Evolutionary conservation across 2,329 filamentous ascomycete genomes (phyloP).

Genomic region (Helotiales sp.): DNA sequence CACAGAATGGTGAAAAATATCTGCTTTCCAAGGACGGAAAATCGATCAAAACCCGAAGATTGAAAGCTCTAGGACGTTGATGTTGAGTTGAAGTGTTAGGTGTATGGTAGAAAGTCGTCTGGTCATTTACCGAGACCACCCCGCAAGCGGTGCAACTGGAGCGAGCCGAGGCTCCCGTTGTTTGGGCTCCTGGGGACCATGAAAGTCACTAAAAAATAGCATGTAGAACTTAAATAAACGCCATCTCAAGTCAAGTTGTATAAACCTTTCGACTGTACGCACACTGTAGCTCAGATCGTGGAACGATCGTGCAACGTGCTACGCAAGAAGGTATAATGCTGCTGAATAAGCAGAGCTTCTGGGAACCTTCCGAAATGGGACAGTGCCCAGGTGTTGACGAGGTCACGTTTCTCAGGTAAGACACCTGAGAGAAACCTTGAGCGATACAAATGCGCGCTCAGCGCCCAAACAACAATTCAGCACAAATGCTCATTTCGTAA

Average conservation of each 20-base stretch:
- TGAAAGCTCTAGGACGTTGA: too few relatives aligned
- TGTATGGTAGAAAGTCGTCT: neutral
- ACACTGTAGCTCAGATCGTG: neutral
- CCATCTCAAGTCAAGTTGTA: neutral
- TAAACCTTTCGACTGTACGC: too few relatives aligned
- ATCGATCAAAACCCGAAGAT: too few relatives aligned
- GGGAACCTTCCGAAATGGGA: neutral
- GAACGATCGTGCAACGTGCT: too few relatives aligned
- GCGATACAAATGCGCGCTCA: neutral
- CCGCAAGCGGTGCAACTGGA: neutral
- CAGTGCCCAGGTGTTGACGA: neutral
- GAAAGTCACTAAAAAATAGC: too few relatives aligned
- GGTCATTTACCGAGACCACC: slow-evolving; percentile 14
- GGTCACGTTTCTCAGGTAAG: slow-evolving; percentile 12
- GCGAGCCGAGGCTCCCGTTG: slow-evolving; percentile 8
- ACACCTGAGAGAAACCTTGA: neutral
- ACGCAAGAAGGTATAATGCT: neutral
- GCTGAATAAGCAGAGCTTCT: neutral
- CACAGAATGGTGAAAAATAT: too few relatives aligned
- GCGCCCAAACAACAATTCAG: neutral
- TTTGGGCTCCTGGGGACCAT: too few relatives aligned
- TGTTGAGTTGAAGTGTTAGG: too few relatives aligned
- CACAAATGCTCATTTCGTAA: neutral
- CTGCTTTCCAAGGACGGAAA: too few relatives aligned
- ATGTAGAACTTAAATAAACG: neutral